A percentile compares a stretch with the other conserved stretches of the same genome.
Conservation (phyloP, 2,329 filamentous ascomycete species). For the Microsporum audouinii region DNA sequence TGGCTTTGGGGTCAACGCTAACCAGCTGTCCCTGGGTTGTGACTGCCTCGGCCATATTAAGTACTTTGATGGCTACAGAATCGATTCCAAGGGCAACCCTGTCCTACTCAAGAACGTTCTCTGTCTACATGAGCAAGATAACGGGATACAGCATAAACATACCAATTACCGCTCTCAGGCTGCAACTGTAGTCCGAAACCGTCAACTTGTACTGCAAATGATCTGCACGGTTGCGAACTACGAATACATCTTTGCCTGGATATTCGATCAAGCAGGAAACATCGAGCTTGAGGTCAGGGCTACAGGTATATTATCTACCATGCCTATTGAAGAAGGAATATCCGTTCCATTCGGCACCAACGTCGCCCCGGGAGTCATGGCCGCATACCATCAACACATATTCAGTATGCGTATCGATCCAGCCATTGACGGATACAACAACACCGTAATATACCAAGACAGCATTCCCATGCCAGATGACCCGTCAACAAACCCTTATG, state of each 20-base stretch:
- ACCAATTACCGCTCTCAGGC: constrained; percentile 58
- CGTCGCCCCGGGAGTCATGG: constrained; percentile 58
- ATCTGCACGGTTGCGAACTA: constrained; percentile 64
- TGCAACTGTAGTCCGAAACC: constrained; percentile 51
- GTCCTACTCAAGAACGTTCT: constrained; percentile 54
- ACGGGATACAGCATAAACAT: constrained; percentile 59
- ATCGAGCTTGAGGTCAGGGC: constrained; percentile 56
- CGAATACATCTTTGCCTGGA: constrained; percentile 61
- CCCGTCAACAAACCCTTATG: constrained; percentile 40
- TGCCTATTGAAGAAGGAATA: constrained; percentile 54
- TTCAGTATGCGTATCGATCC: constrained; percentile 57
- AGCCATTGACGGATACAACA: constrained; percentile 47
- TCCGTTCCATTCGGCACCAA: constrained; percentile 57
- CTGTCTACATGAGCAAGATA: constrained; percentile 61
- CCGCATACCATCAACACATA: constrained; percentile 64
- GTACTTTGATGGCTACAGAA: constrained; percentile 50
- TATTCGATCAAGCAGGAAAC: constrained; percentile 60
- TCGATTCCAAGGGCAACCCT: constrained; percentile 49
- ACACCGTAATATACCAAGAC: constrained; percentile 47
- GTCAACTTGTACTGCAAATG: constrained; percentile 56
- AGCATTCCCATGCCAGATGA: constrained; percentile 50
- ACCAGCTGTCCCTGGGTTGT: constrained; percentile 58
- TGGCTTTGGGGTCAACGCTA: constrained; percentile 55
- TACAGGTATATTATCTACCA: constrained; percentile 56
- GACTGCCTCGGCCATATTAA: constrained; percentile 61